phyloP scores from a whole-genome alignment of 2,329 filamentous ascomycete genomes.

The Cercospora sp. region DNA sequence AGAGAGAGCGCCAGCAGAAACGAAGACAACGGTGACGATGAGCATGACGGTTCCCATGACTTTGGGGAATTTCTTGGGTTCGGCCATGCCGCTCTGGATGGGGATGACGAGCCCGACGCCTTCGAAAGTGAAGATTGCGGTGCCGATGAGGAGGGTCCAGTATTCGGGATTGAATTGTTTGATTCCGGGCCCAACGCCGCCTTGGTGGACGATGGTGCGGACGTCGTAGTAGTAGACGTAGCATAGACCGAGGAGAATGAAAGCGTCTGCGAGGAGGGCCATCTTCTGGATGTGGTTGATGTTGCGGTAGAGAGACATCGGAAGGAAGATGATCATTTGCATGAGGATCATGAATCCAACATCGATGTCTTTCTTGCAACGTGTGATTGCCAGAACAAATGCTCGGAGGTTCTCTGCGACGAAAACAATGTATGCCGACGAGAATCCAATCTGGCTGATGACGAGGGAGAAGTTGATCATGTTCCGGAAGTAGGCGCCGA shows the following conservation, averaged over 20 bases:
- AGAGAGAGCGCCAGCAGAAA: conserved; percentile 85
- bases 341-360: conserved; percentile 89
- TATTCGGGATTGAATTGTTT: conserved; percentile 84
- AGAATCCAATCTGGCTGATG: conserved; percentile 91
- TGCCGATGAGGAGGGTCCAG: conserved; percentile 98
- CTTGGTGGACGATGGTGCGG: conserved; percentile 70
- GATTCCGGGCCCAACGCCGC: conserved; percentile 75
- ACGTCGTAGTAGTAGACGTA: conserved; percentile 97
- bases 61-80: conserved; percentile 83
- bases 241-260: conserved; percentile 87
- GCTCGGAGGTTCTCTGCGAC: conserved; percentile 94
- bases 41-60: conserved; percentile 92
- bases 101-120: conserved; percentile 97
- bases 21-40: conserved; percentile 88
- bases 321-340: conserved; percentile 93
- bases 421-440: conserved; percentile 94
- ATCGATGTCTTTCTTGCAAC: conserved; percentile 81
- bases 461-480: conserved; percentile 91
- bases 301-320: conserved; percentile 89
- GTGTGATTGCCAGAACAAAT: conserved; percentile 85
- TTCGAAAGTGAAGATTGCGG: conserved; percentile 98
- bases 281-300: conserved; percentile 97
- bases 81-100: conserved; percentile 95
- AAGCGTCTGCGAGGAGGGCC: conserved; percentile 87
- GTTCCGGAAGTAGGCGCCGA: conserved; percentile 84